phyloP scores from a whole-genome alignment of 768 basidiomycete genomes.

The Mycena capillaripes region DNA sequence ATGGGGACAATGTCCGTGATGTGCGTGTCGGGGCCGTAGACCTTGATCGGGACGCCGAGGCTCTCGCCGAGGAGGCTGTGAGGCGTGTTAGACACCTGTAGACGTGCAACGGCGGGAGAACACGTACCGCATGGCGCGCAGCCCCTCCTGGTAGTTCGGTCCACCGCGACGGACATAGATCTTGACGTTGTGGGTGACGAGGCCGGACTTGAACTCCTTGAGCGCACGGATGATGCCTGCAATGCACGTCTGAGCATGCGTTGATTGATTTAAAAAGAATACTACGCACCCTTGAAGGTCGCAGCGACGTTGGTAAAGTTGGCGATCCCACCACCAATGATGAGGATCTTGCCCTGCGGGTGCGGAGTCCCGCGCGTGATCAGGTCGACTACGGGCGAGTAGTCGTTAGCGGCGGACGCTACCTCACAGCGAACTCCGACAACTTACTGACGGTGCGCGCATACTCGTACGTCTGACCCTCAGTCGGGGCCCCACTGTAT shows the following conservation, averaged over 20 bases:
- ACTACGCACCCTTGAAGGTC: constrained; percentile 92
- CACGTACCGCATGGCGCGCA: constrained; percentile 91
- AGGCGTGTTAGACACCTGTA: not conserved
- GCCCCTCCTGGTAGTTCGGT: constrained; percentile 97
- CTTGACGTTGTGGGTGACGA: constrained; percentile 88
- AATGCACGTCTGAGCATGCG: not conserved
- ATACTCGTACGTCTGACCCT: constrained; percentile 99
- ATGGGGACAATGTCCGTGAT: constrained; percentile 99
- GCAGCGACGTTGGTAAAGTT: constrained; percentile 99
- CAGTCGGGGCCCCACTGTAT: constrained; percentile 98
- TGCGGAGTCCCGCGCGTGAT: constrained; percentile 91
- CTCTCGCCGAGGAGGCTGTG: constrained; percentile 87
- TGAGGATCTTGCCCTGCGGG: constrained; percentile 95
- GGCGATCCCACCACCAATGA: constrained; percentile 99
- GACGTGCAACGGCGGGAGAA: not conserved
- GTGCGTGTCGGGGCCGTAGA: constrained; percentile 98
- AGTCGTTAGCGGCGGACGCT: too few relatives aligned
- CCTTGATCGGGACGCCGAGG: constrained; percentile 96
- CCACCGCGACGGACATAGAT: constrained; percentile 99
- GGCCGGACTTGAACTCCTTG: constrained; percentile 90
- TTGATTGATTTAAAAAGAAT: not conserved
- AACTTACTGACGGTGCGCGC: constrained; percentile 95
- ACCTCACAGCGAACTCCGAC: not conserved
- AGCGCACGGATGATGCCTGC: constrained; percentile 90
- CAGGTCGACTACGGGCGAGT: constrained; percentile 76